Conservation (phyloP, 108 stramenopile species). For the Epipyxis sp. region DNA sequence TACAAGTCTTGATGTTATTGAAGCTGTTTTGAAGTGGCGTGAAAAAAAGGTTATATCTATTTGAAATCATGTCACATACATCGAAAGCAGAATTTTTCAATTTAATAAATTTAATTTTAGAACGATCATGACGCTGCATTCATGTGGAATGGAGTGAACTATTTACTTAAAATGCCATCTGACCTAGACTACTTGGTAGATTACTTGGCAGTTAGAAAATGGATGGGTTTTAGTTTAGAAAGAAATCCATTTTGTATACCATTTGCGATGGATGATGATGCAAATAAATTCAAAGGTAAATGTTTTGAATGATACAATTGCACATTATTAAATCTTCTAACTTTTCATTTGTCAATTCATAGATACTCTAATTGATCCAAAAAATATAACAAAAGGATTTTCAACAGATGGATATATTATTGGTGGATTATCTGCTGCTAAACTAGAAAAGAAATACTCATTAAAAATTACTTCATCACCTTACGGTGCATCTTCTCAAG, state of each 20-base stretch:
- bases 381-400: background rate
- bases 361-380: background rate
- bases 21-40: background rate
- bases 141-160: constrained; percentile 50
- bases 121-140: constrained; percentile 31
- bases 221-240: constrained; percentile 41
- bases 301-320: too few species aligned
- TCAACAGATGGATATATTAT: background rate
- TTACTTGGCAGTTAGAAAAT: constrained; percentile 27
- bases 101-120: background rate
- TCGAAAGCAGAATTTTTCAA: too few species aligned
- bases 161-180: constrained; percentile 49
- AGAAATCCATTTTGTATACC: constrained; percentile 53
- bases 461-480: too few species aligned
- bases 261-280: constrained; percentile 40
- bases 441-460: too few species aligned
- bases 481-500: too few species aligned
- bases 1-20: constrained; percentile 13
- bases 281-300: too few species aligned
- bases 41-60: constrained; percentile 18
- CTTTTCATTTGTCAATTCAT: too few species aligned
- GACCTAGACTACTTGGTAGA: constrained; percentile 44
- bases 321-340: too few species aligned
- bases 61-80: background rate
- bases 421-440: background rate